Evolutionary conservation across 208 protist genomes (phyloP).

Genomic region (Crithidia thermophila): DNA sequence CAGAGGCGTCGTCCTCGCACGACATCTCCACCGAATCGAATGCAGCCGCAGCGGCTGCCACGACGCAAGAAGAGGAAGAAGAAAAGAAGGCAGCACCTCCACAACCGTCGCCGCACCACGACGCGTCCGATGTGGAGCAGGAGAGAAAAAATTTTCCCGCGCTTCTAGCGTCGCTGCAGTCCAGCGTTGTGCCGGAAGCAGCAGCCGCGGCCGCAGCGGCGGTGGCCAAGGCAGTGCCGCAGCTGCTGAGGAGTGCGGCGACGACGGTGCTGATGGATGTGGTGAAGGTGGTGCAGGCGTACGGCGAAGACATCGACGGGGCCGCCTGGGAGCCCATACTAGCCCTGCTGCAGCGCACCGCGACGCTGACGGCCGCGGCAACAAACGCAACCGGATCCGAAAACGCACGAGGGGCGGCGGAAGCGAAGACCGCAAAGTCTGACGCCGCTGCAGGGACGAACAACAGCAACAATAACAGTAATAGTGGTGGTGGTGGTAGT

Average conservation of each 20-base stretch:
- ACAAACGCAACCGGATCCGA: too few species aligned
- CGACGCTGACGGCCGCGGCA: neutral
- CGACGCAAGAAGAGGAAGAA: too few species aligned
- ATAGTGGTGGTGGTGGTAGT: slow-evolving; percentile 1
- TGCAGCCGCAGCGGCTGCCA: too few species aligned
- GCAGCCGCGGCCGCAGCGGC: slow-evolving; percentile 8
- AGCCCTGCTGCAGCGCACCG: slow-evolving; percentile 46
- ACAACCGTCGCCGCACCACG: too few species aligned
- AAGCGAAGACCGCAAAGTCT: too few species aligned
- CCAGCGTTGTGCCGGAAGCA: neutral
- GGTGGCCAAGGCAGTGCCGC: slow-evolving; percentile 9
- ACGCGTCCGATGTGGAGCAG: too few species aligned
- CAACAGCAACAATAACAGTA: neutral
- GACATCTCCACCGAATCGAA: too few species aligned
- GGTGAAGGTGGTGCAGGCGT: slow-evolving; percentile 59
- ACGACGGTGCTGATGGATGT: slow-evolving; percentile 36
- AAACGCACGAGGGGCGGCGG: too few species aligned
- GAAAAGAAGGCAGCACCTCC: too few species aligned
- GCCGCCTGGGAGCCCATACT: slow-evolving; percentile 54
- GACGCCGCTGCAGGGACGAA: neutral
- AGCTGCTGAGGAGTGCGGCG: slow-evolving; percentile 17
- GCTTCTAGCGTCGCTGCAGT: too few species aligned
- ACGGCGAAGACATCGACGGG: slow-evolving; percentile 58
- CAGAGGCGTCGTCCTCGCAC: too few species aligned
- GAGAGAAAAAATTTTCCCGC: too few species aligned